Evolutionary conservation across 495 filamentous ascomycete genomes (phyloP), one percentile per base, ranked within the genome.

Genomic region (Xylaria palmicola): DNA sequence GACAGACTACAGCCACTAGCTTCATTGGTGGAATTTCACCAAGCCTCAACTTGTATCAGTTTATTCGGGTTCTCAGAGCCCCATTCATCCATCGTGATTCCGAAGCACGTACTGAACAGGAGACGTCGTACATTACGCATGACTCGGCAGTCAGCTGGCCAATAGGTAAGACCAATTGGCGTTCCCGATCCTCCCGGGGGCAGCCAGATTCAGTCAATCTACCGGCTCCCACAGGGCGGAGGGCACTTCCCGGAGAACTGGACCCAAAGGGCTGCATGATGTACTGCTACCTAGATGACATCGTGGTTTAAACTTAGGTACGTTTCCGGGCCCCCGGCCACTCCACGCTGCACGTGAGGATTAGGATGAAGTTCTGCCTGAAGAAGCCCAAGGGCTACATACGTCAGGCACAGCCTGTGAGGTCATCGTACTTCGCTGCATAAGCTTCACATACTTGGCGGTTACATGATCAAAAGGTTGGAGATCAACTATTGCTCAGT

Each of bases 81-180:
- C 26, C 34, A 49, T 40, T 44, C 37, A 37, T 44, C 8, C 19
- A 17, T 34, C 34, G 17, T 27, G 32, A 39, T 9, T 56, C 29
- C 37, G 5, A 44, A 26, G 8, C 1, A 30, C 26, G 7, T 22
- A 43, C n/a, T 43, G 3, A 40, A 44, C 37, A 24, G 15, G 47
- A 44, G 47, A 41, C 29, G 39, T 60, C 57, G 27, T 32, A 59
- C 44, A n/a, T 30, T 22, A 48, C 27, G 20, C 43, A 37, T 32
- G 56, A 15, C 47, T 52, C 37, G 47, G 48, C 19, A 44, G 36
- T 52, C 47, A 60, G 47, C 57, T 51, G 57, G 57, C 47, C 56
- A 50, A 40, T 59, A 30, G 29, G 45, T 54, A 40, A 27, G 36
- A 40, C 36, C 40, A 41, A 41, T 59, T 39, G 34, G 32, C 30